Evolutionary conservation across 2,329 filamentous ascomycete genomes (phyloP).

Genomic region (Trichoderma semiorbis): DNA sequence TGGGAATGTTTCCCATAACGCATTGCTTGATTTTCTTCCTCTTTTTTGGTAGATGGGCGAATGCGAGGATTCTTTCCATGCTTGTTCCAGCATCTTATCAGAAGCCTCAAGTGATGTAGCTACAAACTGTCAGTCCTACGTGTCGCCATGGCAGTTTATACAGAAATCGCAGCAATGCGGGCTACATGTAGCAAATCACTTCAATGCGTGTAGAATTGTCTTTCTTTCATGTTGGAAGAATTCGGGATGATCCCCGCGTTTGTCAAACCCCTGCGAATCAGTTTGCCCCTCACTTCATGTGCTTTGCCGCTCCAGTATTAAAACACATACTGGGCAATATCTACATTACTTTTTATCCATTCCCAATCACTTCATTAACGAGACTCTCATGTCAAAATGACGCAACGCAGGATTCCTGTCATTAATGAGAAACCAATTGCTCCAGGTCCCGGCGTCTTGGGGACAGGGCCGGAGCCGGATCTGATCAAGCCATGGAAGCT

Average conservation of each 20-base stretch:
- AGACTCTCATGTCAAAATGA: not conserved
- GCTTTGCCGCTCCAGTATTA: not conserved
- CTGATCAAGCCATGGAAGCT: conserved; percentile 37
- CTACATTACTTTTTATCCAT: not conserved
- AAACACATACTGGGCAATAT: not conserved
- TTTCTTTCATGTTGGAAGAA: not conserved
- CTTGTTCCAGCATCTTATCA: not conserved
- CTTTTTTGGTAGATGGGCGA: not conserved
- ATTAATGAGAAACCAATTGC: not conserved
- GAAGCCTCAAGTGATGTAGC: not conserved
- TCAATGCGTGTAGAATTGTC: not conserved
- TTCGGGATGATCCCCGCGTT: not conserved
- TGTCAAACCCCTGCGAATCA: not conserved
- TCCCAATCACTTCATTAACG: not conserved
- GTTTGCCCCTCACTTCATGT: not conserved
- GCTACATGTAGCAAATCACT: not conserved
- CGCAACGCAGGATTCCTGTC: not conserved
- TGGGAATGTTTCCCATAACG: not conserved
- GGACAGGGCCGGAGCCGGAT: conserved; percentile 9
- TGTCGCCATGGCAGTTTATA: not conserved
- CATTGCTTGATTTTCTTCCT: not conserved
- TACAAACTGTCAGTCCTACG: not conserved
- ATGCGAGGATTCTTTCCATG: not conserved
- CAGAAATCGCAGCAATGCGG: not conserved
- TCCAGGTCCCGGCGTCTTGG: not conserved